These are phyloP conservation scores for Yamadazyma epiphylla DNA, from an alignment of 1,139 yeast species.

Conservation along the genomic window DNA sequence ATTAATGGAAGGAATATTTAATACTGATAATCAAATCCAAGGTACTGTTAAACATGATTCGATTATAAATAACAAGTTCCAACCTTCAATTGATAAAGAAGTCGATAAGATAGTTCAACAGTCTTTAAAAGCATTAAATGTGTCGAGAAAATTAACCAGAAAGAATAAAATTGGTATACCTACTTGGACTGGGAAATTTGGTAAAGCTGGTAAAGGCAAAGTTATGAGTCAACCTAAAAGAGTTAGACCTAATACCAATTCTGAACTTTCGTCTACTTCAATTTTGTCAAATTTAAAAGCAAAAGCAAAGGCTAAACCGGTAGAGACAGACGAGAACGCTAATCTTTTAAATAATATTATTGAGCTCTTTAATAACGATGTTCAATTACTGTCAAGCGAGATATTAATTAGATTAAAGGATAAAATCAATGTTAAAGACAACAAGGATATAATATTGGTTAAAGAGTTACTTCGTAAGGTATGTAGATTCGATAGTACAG, in stretches of 20 bases:
- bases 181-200: constrained; percentile 95
- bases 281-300: constrained; percentile 22
- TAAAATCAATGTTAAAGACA: constrained; percentile 44
- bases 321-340: constrained; percentile 17
- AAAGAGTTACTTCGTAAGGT: constrained; percentile 67
- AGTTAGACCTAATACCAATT: not conserved
- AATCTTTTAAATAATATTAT: constrained; percentile 33
- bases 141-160: constrained; percentile 63
- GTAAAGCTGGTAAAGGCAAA: constrained; percentile 64
- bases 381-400: constrained; percentile 43
- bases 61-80: constrained; percentile 52
- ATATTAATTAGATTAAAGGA: constrained; percentile 43
- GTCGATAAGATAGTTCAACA: constrained; percentile 73
- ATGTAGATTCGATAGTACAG: constrained; percentile 60
- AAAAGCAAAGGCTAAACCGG: constrained; percentile 12
- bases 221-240: constrained; percentile 6
- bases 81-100: constrained; percentile 63
- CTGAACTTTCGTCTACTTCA: constrained; percentile 19
- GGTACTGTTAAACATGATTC: constrained; percentile 79
- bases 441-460: constrained; percentile 57
- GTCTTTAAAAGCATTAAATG: constrained; percentile 70
- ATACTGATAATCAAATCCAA: constrained; percentile 59
- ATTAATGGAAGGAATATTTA: constrained; percentile 71
- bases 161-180: constrained; percentile 75
- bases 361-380: constrained; percentile 21